Conservation (phyloP, 2,329 filamentous ascomycete species). For the Talaromyces marneffei region DNA sequence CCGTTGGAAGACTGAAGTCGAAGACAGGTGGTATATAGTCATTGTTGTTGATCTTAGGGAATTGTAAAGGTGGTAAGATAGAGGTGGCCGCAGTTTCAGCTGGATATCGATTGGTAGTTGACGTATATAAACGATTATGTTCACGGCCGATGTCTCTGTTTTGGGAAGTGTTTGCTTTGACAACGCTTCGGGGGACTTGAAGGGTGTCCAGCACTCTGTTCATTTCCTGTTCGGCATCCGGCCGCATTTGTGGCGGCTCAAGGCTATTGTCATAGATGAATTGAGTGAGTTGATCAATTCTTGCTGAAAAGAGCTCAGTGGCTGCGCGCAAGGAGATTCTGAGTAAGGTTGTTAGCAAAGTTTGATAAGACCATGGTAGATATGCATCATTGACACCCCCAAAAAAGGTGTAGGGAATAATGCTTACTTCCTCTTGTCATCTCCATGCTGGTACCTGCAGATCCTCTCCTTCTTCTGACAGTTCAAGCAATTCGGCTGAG, state of each 20-base stretch:
- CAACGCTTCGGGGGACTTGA: slow-evolving; percentile 26
- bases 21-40: slow-evolving; percentile 9
- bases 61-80: neutral
- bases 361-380: neutral
- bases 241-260: slow-evolving; percentile 35
- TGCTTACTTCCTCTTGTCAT: slow-evolving; percentile 36
- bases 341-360: neutral
- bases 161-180: slow-evolving; percentile 14
- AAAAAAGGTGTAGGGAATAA: neutral
- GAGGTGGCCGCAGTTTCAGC: neutral
- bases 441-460: slow-evolving; percentile 36
- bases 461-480: slow-evolving; percentile 35
- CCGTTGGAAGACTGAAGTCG: slow-evolving; percentile 31
- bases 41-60: neutral
- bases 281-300: slow-evolving; percentile 35
- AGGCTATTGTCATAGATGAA: slow-evolving; percentile 40
- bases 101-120: neutral
- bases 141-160: neutral
- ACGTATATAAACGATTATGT: neutral
- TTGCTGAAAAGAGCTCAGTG: slow-evolving; percentile 33
- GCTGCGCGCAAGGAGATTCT: slow-evolving; percentile 34
- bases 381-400: neutral
- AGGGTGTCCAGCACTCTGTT: slow-evolving; percentile 36
- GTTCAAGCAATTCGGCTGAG: slow-evolving; percentile 34
- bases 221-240: slow-evolving; percentile 33